Evolutionary conservation across 441 rosid genomes (phyloP).

Genomic region (Erodium texanum): DNA sequence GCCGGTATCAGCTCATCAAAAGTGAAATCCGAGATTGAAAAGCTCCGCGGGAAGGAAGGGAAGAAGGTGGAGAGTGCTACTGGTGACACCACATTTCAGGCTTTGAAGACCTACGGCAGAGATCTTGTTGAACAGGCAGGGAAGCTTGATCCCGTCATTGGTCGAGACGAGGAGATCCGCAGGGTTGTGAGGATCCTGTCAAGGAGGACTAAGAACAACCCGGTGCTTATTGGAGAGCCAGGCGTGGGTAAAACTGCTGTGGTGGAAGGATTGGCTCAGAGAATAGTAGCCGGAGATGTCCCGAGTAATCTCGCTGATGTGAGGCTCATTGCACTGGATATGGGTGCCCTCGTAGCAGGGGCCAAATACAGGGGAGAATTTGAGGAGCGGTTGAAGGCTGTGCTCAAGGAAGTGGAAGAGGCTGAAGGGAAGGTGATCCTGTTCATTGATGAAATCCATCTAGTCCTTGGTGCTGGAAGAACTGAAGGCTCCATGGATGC

Average conservation of each 20-base stretch:
- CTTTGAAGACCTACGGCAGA: slow-evolving; percentile 77
- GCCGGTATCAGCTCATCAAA: slow-evolving; percentile 46
- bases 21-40: slow-evolving; percentile 72
- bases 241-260: slow-evolving; percentile 97
- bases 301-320: slow-evolving; percentile 86
- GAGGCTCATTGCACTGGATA: slow-evolving; percentile 72
- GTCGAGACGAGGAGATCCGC: slow-evolving; percentile 77
- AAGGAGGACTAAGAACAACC: slow-evolving; percentile 78
- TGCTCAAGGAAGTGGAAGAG: slow-evolving; percentile 83
- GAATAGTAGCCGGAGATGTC: slow-evolving; percentile 81
- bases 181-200: slow-evolving; percentile 77
- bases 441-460: slow-evolving; percentile 87
- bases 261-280: slow-evolving; percentile 84
- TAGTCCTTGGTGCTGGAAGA: slow-evolving; percentile 81
- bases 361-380: slow-evolving; percentile 83
- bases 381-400: slow-evolving; percentile 71
- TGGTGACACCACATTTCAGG: slow-evolving; percentile 69
- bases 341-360: slow-evolving; percentile 86
- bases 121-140: slow-evolving; percentile 92
- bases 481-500: slow-evolving; percentile 93
- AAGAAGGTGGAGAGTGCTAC: slow-evolving; percentile 85
- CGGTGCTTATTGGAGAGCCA: slow-evolving; percentile 87
- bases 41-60: slow-evolving; percentile 69
- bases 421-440: slow-evolving; percentile 80
- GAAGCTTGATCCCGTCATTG: slow-evolving; percentile 89